phyloP scores from a whole-genome alignment of 768 basidiomycete species.

The Cyclocybe aegerita region DNA sequence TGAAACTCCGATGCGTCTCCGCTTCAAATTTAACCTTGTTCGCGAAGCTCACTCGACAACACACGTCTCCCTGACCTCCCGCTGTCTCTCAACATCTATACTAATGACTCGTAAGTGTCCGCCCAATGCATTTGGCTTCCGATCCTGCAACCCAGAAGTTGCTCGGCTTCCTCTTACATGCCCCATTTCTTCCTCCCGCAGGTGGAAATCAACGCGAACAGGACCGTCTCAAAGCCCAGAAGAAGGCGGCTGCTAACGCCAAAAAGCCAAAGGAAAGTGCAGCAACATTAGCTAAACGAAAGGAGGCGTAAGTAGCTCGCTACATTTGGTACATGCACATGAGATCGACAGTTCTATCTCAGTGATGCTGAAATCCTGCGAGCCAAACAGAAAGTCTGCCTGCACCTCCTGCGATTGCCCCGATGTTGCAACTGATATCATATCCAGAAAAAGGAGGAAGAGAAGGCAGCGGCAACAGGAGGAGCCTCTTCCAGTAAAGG shows the following conservation, averaged over 20 bases:
- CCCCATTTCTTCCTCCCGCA: constrained; percentile 25
- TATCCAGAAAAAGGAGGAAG: constrained; percentile 55
- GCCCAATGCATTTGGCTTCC: constrained; percentile 7
- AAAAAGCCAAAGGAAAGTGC: constrained; percentile 78
- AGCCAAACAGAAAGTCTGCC: constrained; percentile 74
- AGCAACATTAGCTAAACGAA: constrained; percentile 59
- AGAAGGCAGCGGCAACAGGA: constrained; percentile 31
- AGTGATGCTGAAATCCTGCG: constrained; percentile 78
- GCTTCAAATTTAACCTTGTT: no score
- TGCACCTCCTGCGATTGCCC: not conserved
- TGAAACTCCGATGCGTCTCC: no score
- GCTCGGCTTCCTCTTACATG: constrained; percentile 19
- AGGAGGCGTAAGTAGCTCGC: constrained; percentile 62
- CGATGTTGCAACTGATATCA: constrained; percentile 2
- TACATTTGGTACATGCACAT: constrained; percentile 10
- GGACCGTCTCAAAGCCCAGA: constrained; percentile 72
- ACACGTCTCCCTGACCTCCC: not conserved
- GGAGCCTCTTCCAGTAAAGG: constrained; percentile 11
- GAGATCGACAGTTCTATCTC: constrained; percentile 19
- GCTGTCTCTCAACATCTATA: constrained; percentile 3
- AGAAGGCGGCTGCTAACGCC: constrained; percentile 53
- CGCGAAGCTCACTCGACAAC: no score
- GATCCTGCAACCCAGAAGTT: constrained; percentile 11
- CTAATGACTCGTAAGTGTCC: constrained; percentile 56
- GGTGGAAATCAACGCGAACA: constrained; percentile 83